Evolutionary conservation across 192 early-diverging fungal species (phyloP).

Genomic region (Jimgerdemannia lactiflua): DNA sequence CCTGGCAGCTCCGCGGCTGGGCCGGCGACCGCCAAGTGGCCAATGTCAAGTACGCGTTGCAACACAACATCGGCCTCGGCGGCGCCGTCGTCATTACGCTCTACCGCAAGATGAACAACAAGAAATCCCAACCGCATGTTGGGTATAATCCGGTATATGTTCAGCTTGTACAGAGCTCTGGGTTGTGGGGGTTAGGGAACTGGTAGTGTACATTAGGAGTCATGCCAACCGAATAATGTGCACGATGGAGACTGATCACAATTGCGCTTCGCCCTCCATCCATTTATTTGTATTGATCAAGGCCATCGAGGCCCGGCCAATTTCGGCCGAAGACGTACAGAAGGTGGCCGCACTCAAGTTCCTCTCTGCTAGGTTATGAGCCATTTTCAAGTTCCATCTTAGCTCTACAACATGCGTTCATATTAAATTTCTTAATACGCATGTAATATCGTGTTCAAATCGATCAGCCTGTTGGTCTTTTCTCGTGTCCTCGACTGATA

Average conservation of each 20-base stretch:
- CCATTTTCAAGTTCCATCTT: background rate
- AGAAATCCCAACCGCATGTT: constrained; percentile 32
- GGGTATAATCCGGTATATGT: constrained; percentile 48
- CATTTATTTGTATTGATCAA: constrained; percentile 4
- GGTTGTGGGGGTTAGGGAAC: too few species aligned
- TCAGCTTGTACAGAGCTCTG: background rate
- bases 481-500: too few species aligned
- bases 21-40: constrained; percentile 65
- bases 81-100: constrained; percentile 68
- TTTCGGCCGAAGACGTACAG: constrained; percentile 53
- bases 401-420: too few species aligned
- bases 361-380: constrained; percentile 29
- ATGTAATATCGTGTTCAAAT: too few species aligned
- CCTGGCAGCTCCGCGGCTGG: constrained; percentile 65
- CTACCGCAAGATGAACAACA: constrained; percentile 52
- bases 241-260: too few species aligned
- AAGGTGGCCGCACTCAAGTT: constrained; percentile 42
- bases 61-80: constrained; percentile 75
- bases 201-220: too few species aligned
- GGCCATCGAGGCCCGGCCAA: constrained; percentile 56
- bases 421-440: too few species aligned
- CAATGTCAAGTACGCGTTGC: constrained; percentile 60
- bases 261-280: too few species aligned
- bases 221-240: too few species aligned
- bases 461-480: too few species aligned